Conservation (phyloP, 2,329 filamentous ascomycete genomes). For the Lecanicillium sp. region DNA sequence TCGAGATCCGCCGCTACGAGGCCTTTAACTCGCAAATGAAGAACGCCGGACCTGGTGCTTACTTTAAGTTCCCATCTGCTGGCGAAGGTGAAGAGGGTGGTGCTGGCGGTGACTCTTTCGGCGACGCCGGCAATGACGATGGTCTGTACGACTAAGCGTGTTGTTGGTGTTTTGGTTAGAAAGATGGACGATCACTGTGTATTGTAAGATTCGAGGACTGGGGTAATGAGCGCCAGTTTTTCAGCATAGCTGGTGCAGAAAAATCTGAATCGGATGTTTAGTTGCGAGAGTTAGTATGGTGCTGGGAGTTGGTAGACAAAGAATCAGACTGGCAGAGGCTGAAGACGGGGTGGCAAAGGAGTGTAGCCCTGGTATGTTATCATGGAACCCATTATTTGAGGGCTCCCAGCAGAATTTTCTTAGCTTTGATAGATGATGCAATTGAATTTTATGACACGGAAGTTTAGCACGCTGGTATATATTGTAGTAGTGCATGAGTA, state of each 20-base stretch:
- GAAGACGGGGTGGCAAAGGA: neutral
- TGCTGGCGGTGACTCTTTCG: conserved; percentile 58
- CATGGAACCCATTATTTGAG: too few relatives aligned
- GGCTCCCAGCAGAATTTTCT: conserved; percentile 11
- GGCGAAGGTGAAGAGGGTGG: conserved; percentile 53
- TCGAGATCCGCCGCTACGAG: conserved; percentile 97
- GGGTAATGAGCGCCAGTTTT: too few relatives aligned
- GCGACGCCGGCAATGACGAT: conserved; percentile 86
- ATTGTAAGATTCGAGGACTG: conserved; percentile 24
- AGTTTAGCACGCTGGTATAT: too few relatives aligned
- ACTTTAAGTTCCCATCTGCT: conserved; percentile 91
- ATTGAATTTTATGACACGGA: conserved; percentile 17
- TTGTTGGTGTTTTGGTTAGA: conserved; percentile 8
- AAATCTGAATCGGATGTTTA: conserved; percentile 11
- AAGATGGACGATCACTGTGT: conserved; percentile 22
- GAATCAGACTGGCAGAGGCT: conserved; percentile 5
- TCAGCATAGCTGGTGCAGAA: conserved; percentile 2
- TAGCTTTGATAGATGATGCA: conserved; percentile 22
- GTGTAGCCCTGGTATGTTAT: too few relatives aligned
- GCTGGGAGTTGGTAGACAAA: conserved; percentile 28
- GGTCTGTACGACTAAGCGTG: conserved; percentile 85
- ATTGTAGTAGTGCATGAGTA: too few relatives aligned
- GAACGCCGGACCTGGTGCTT: conserved; percentile 88
- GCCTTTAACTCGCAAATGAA: conserved; percentile 99
- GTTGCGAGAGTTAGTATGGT: conserved; percentile 16